A percentile compares a stretch with the other conserved stretches of the same genome.
Evolutionary conservation across 1,139 yeast genomes (phyloP).

Genomic region (Geotrichum cucujoidarum): DNA sequence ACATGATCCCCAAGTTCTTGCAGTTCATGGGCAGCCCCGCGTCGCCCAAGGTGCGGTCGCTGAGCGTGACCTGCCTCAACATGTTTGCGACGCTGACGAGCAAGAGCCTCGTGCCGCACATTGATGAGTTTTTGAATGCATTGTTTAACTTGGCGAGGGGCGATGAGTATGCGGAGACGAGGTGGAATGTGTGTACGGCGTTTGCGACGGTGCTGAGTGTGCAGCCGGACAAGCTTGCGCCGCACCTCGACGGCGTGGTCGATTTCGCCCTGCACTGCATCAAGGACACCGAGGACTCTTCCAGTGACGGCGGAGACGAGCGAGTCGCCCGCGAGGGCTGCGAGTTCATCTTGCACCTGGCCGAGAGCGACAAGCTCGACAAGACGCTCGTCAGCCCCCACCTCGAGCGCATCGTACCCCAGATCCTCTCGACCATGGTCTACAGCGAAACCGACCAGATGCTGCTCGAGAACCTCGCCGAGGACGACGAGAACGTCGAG

Average conservation of each 20-base stretch:
- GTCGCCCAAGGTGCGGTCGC: slow-evolving; percentile 54
- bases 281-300: slow-evolving; percentile 50
- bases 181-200: slow-evolving; percentile 72
- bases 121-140: slow-evolving; percentile 61
- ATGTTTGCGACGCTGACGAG: slow-evolving; percentile 68
- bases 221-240: slow-evolving; percentile 73
- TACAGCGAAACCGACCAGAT: slow-evolving; percentile 79
- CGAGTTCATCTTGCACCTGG: slow-evolving; percentile 76
- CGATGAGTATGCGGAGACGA: slow-evolving; percentile 55
- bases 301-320: slow-evolving; percentile 49
- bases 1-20: slow-evolving; percentile 61
- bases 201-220: slow-evolving; percentile 70
- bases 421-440: slow-evolving; percentile 75
- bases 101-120: slow-evolving; percentile 56
- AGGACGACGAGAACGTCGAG: slow-evolving; percentile 70
- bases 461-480: slow-evolving; percentile 51
- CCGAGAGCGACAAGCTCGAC: slow-evolving; percentile 52
- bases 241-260: slow-evolving; percentile 80
- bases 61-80: slow-evolving; percentile 67
- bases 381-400: slow-evolving; percentile 41
- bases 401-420: slow-evolving; percentile 63
- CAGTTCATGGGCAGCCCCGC: slow-evolving; percentile 38
- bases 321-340: slow-evolving; percentile 87
- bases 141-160: slow-evolving; percentile 56
- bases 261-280: slow-evolving; percentile 80